A percentile compares a stretch with the other conserved stretches of the same genome.
Conservation (phyloP, 2,329 filamentous ascomycete genomes). For the Triangularia verruculosa region DNA sequence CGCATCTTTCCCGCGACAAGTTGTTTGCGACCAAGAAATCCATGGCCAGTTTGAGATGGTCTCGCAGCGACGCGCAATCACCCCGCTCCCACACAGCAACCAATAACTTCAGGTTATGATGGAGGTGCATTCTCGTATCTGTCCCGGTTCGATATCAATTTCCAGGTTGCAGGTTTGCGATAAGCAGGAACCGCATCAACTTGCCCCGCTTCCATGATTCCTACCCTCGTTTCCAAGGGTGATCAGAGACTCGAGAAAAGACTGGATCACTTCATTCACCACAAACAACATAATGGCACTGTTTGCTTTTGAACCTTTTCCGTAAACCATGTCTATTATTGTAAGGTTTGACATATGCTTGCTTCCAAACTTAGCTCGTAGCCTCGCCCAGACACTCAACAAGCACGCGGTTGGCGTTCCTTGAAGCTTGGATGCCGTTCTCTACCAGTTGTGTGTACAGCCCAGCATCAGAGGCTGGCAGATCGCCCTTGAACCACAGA, state of each 20-base stretch:
- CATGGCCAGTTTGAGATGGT: not conserved
- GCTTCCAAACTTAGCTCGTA: constrained; percentile 15
- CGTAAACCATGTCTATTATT: not conserved
- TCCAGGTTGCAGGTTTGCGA: not conserved
- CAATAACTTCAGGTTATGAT: not conserved
- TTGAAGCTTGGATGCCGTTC: constrained; percentile 41
- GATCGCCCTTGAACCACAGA: constrained; percentile 81
- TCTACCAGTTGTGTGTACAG: constrained; percentile 43
- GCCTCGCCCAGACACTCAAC: constrained; percentile 40
- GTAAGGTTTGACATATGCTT: not conserved
- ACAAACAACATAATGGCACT: not conserved
- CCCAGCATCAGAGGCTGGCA: constrained; percentile 43
- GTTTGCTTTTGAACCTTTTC: not conserved
- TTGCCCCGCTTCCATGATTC: not conserved
- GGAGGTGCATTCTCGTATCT: not conserved
- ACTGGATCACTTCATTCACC: not conserved
- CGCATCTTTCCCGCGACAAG: not conserved
- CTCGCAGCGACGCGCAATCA: constrained; percentile 1
- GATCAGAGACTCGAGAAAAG: not conserved
- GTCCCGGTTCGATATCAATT: not conserved
- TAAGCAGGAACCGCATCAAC: not conserved
- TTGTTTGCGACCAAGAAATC: constrained; percentile 1
- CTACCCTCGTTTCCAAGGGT: not conserved
- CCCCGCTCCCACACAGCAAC: not conserved
- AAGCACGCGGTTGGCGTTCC: constrained; percentile 42